phyloP scores from a whole-genome alignment of 768 basidiomycete species.

The Calocera viscosa region DNA sequence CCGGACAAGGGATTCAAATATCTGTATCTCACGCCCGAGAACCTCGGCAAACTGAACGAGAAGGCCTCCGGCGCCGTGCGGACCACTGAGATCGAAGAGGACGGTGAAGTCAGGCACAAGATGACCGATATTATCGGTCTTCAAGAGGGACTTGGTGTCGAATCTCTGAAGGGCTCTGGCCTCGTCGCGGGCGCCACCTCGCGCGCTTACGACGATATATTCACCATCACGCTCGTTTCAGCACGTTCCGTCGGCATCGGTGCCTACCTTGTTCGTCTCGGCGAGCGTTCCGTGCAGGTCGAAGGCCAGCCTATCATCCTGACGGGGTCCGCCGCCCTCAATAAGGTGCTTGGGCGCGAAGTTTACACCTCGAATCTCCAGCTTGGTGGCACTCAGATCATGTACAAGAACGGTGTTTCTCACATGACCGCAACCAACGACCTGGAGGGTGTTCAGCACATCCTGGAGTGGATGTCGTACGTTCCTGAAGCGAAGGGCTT shows the following conservation, averaged over 20 bases:
- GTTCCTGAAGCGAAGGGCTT: conserved; percentile 73
- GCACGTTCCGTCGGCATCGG: conserved; percentile 98
- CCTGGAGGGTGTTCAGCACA: conserved; percentile 86
- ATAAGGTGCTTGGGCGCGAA: conserved; percentile 97
- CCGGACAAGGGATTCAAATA: conserved; percentile 96
- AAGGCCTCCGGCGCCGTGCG: conserved; percentile 67
- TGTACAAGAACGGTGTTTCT: conserved; percentile 99
- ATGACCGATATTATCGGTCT: conserved; percentile 93
- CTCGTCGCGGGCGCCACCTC: conserved; percentile 98
- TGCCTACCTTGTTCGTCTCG: conserved; percentile 94
- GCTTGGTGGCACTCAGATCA: conserved; percentile 99
- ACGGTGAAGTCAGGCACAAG: conserved; percentile 81
- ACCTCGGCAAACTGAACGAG: conserved; percentile 77
- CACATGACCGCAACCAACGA: conserved; percentile 92
- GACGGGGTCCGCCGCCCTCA: conserved; percentile 90
- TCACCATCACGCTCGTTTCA: conserved; percentile 97
- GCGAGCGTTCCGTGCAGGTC: conserved; percentile 95
- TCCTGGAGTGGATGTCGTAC: conserved; percentile 89
- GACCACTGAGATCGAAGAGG: conserved; percentile 70
- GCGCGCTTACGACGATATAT: conserved; percentile 97
- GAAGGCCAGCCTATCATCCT: conserved; percentile 99
- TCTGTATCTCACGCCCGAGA: conserved; percentile 88
- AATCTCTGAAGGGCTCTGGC: conserved; percentile 89
- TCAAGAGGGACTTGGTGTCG: conserved; percentile 96
- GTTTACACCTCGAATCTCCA: conserved; percentile 98